Evolutionary conservation across 1,284 basidiomycete species (phyloP), one percentile per base, ranked within the genome.

Genomic region (Puccinia novopanici): DNA sequence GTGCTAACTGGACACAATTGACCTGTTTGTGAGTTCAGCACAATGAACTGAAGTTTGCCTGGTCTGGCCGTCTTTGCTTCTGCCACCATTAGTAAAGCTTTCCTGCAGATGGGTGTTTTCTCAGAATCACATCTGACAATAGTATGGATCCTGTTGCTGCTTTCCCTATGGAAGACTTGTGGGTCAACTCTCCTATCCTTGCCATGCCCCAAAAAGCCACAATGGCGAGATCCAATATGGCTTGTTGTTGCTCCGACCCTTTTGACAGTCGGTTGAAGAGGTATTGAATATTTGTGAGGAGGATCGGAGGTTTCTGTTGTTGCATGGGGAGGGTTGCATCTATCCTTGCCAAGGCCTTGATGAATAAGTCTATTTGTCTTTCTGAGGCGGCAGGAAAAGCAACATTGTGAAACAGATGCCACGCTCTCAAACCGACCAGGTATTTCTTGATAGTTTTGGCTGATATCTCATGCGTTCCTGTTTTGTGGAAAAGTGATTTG

Each of bases 61-160:
- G 68, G 68, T 10, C 13, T 45, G 12, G 68, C 68, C 19, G 68
- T 71, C 15, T 71, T 71, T 50, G 68, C 40, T 6, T 27, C 19
- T 52, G 3, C 3, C 8, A 71, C 15, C 5, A n/a, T 55, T 3
- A 65, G 8, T 5, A 59, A 27, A 8, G 55, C 55, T 30, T 24
- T 59, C 15, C 10, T 30, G 6, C 27, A 15, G 15, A 45, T 45
- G 45, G 45, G 15, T 8, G 45, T 45, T 15, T 6, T 15, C 6
- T 15, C 6, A 45, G 6, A 8, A 8, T 15, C 15, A 45, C 45
- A 15, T 45, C 45, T 45, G 6, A 8, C 8, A 15, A 6, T 15
- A 45, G 6, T 45, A 45, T 15, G 15, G 45, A 45, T 8, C 45
- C 45, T 45, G 6, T 15, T 15, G 45, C 45, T 15, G 45, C 15